phyloP scores from a whole-genome alignment of 352 stramenopile species.

The Phytopythium mirpurense region DNA sequence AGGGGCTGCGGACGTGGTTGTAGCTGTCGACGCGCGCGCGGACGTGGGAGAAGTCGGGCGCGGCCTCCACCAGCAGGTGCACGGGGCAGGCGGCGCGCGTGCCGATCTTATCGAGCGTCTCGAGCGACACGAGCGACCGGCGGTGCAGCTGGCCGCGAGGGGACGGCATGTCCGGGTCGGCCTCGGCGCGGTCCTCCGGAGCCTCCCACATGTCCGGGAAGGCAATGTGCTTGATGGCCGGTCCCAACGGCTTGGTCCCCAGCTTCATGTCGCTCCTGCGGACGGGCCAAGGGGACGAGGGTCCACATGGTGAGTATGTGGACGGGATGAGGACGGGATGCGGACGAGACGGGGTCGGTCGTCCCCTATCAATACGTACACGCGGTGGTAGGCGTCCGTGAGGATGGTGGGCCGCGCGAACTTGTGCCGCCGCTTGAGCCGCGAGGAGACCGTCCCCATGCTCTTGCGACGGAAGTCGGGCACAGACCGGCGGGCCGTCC shows the following conservation, averaged over 20 bases:
- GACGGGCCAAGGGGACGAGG: background rate
- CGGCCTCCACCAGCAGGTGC: constrained; percentile 52
- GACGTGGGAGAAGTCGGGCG: constrained; percentile 50
- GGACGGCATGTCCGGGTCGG: constrained; percentile 43
- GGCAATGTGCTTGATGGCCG: constrained; percentile 38
- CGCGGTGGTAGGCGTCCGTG: constrained; percentile 60
- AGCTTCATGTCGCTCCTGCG: constrained; percentile 72
- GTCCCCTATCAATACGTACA: too few species aligned
- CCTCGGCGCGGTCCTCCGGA: constrained; percentile 22
- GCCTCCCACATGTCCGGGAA: constrained; percentile 32
- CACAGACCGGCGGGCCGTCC: constrained; percentile 28
- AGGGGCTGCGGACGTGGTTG: constrained; percentile 46
- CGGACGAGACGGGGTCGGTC: background rate
- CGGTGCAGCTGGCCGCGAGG: constrained; percentile 43
- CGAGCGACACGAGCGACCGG: constrained; percentile 51
- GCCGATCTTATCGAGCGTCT: constrained; percentile 73
- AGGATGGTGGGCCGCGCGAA: constrained; percentile 56
- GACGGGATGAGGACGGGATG: too few species aligned
- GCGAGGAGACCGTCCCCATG: constrained; percentile 58
- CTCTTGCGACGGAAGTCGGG: constrained; percentile 36
- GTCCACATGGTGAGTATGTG: too few species aligned
- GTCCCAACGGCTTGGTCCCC: constrained; percentile 44
- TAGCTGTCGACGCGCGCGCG: constrained; percentile 51
- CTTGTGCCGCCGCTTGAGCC: constrained; percentile 59
- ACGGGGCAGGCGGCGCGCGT: constrained; percentile 64